phyloP scores from a whole-genome alignment of 106 monocot species.

The Dendrobium chrysotoxum region DNA sequence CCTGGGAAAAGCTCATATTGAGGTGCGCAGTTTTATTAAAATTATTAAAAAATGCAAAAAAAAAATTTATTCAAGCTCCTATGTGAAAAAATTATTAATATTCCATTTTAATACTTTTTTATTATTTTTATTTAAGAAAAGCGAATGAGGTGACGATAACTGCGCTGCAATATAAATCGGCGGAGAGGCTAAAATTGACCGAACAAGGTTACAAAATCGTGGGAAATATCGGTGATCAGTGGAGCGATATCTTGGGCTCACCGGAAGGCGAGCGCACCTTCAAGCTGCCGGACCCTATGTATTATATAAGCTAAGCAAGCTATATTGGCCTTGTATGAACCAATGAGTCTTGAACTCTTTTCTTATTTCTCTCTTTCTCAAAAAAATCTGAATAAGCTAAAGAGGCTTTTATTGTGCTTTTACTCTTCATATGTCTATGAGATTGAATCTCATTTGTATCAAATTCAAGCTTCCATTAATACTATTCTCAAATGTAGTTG shows the following conservation, averaged over 20 bases:
- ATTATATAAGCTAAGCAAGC: constrained; percentile 23
- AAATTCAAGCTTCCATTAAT: no score
- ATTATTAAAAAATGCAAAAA: not conserved
- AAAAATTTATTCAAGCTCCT: no score
- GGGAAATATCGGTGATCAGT: constrained; percentile 48
- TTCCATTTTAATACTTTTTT: not conserved
- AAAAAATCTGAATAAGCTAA: no score
- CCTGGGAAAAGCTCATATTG: constrained; percentile 28
- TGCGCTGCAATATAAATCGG: constrained; percentile 19
- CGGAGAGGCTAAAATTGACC: constrained; percentile 23
- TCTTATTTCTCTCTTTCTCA: no score
- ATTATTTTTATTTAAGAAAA: not conserved
- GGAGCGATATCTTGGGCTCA: constrained; percentile 38
- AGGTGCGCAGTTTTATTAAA: constrained; percentile 10
- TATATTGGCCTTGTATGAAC: not conserved
- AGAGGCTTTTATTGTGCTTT: no score
- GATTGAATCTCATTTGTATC: no score
- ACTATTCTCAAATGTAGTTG: no score
- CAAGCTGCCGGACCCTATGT: constrained; percentile 51
- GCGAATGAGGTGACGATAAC: not conserved
- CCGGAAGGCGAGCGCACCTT: constrained; percentile 31
- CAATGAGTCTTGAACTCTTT: no score
- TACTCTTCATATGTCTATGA: no score
- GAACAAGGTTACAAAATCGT: constrained; percentile 22
- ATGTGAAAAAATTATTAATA: no score